phyloP scores from a whole-genome alignment of 1,284 basidiomycete genomes.

The Microbotryum violaceum region DNA sequence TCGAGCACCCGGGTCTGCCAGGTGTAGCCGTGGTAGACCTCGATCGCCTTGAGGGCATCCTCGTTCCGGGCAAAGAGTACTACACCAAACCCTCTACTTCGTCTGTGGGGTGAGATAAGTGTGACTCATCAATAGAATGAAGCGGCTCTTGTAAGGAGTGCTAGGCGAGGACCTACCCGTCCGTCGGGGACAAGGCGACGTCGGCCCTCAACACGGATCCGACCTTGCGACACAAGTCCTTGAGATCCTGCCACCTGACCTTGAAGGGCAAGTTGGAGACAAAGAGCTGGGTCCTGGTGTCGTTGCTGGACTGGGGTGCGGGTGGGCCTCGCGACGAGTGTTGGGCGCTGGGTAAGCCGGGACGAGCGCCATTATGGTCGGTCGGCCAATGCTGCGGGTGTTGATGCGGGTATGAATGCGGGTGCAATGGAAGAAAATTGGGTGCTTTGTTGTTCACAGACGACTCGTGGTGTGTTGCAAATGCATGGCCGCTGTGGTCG shows the following conservation, averaged over 20 bases:
- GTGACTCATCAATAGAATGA: background rate
- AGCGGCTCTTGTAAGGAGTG: slow-evolving; percentile 5
- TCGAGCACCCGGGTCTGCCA: slow-evolving; percentile 39
- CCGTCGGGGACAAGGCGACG: slow-evolving; percentile 41
- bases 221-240: slow-evolving; percentile 89
- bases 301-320: no score
- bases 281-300: slow-evolving; percentile 54
- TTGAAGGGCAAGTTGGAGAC: slow-evolving; percentile 59
- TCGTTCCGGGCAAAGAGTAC: slow-evolving; percentile 41
- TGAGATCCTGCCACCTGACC: slow-evolving; percentile 96
- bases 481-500: no score
- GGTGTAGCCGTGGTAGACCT: slow-evolving; percentile 42
- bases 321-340: no score
- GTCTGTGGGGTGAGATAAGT: slow-evolving; percentile 36
- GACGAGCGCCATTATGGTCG: no score
- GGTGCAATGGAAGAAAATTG: no score
- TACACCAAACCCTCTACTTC: slow-evolving; percentile 44
- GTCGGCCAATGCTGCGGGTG: no score
- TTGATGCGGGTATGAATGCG: no score
- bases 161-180: slow-evolving; percentile 23
- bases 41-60: slow-evolving; percentile 41
- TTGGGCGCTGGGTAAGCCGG: no score
- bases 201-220: slow-evolving; percentile 92
- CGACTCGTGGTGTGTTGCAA: no score
- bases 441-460: no score